Evolutionary conservation across 345 rosid genomes (phyloP).

Genomic region (Rhodamnia rubescens): DNA sequence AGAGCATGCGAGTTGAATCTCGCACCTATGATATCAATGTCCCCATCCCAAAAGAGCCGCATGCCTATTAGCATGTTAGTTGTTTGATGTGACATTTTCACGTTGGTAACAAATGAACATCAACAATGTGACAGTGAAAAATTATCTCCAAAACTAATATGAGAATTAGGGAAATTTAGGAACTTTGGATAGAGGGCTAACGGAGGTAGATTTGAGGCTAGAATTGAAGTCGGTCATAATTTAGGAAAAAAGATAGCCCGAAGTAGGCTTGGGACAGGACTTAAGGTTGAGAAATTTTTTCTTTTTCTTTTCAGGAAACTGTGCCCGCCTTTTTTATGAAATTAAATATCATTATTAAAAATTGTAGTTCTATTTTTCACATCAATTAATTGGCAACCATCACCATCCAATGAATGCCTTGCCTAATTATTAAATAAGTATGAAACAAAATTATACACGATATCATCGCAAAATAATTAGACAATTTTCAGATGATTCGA

Average conservation of each 20-base stretch:
- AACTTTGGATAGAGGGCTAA: neutral
- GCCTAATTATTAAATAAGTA: neutral
- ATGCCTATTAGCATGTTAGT: too few relatives aligned
- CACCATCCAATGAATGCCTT: too few relatives aligned
- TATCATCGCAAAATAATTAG: neutral
- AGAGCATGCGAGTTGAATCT: too few relatives aligned
- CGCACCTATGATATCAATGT: too few relatives aligned
- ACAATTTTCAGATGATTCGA: neutral
- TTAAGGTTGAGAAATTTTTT: neutral
- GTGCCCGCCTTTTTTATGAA: neutral
- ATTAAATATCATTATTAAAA: neutral
- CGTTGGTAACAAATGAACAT: neutral
- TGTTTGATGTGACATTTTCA: neutral
- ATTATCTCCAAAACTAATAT: neutral
- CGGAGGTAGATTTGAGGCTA: neutral
- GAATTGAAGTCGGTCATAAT: neutral
- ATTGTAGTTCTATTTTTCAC: neutral
- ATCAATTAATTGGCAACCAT: too few relatives aligned
- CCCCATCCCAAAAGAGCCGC: too few relatives aligned
- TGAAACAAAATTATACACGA: neutral
- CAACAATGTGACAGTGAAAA: accelerated
- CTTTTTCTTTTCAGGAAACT: neutral
- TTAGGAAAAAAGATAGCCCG: neutral
- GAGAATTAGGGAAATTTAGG: neutral
- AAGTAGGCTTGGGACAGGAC: neutral